Evolutionary conservation across 2,329 filamentous ascomycete genomes (phyloP).

Genomic region (Arthrobotrys conoides): DNA sequence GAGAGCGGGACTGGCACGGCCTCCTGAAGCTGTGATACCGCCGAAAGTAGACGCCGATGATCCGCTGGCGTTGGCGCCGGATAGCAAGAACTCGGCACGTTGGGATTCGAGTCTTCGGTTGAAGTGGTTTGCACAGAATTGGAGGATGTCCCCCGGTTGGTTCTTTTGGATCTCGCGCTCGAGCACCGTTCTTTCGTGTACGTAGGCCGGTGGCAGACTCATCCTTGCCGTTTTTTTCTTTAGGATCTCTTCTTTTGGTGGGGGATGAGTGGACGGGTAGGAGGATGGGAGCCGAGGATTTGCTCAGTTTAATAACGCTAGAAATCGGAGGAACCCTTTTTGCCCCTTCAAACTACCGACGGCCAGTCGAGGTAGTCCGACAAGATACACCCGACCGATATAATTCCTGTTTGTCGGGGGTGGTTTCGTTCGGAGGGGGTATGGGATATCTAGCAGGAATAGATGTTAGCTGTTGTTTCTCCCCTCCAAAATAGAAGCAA

Average conservation of each 20-base stretch:
- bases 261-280: neutral
- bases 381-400: constrained; percentile 14
- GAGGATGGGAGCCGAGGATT: constrained; percentile 3
- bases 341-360: constrained; percentile 36
- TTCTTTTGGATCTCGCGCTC: constrained; percentile 74
- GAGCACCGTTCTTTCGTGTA: constrained; percentile 76
- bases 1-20: constrained; percentile 50
- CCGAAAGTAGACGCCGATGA: constrained; percentile 63
- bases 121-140: constrained; percentile 80
- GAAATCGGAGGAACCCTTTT: constrained; percentile 24
- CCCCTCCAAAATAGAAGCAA: neutral
- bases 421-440: constrained; percentile 7
- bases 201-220: constrained; percentile 70
- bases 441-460: neutral
- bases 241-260: neutral
- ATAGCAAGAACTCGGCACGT: constrained; percentile 73
- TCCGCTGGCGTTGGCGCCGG: constrained; percentile 58
- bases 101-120: constrained; percentile 76
- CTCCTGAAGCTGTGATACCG: constrained; percentile 54
- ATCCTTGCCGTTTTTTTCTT: constrained; percentile 39
- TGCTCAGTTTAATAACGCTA: constrained; percentile 19
- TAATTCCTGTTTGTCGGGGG: neutral
- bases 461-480: constrained; percentile 8
- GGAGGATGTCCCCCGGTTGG: constrained; percentile 76
- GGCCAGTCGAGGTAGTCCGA: constrained; percentile 18